phyloP scores from a whole-genome alignment of 768 basidiomycete genomes.

The Boletus subcaerulescens region DNA sequence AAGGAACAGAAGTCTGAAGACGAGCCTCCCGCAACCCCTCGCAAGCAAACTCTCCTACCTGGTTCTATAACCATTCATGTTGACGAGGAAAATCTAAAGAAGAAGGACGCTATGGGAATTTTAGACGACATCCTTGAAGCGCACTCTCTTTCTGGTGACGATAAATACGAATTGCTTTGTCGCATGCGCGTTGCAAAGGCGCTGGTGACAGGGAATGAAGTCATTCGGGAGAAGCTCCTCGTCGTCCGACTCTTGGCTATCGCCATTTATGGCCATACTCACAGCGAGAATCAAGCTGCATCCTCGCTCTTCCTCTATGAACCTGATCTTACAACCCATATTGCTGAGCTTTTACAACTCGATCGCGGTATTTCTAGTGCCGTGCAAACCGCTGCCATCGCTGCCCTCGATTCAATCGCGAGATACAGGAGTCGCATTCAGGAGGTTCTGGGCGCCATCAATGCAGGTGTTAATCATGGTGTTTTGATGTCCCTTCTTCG shows the following conservation, averaged over 20 bases:
- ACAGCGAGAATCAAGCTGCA: slow-evolving; percentile 72
- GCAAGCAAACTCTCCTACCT: slow-evolving; percentile 40
- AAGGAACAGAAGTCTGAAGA: slow-evolving; percentile 47
- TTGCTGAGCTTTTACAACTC: slow-evolving; percentile 86
- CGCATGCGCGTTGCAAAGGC: slow-evolving; percentile 79
- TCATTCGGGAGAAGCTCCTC: slow-evolving; percentile 75
- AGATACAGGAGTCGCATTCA: slow-evolving; percentile 79
- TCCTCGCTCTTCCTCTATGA: slow-evolving; percentile 90
- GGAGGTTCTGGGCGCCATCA: slow-evolving; percentile 87
- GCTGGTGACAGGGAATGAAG: slow-evolving; percentile 54
- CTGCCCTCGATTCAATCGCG: slow-evolving; percentile 87
- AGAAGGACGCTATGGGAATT: slow-evolving; percentile 69
- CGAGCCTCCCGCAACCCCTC: slow-evolving; percentile 47
- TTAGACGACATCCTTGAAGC: slow-evolving; percentile 69
- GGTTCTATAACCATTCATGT: slow-evolving; percentile 63
- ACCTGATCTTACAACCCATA: slow-evolving; percentile 84
- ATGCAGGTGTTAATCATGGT: slow-evolving; percentile 95
- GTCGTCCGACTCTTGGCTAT: slow-evolving; percentile 81
- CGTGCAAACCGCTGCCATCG: slow-evolving; percentile 82
- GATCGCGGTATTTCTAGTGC: slow-evolving; percentile 66
- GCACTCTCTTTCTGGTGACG: slow-evolving; percentile 70
- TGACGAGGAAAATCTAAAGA: slow-evolving; percentile 55
- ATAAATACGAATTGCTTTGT: slow-evolving; percentile 86
- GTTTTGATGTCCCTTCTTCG: slow-evolving; percentile 87
- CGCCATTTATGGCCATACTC: slow-evolving; percentile 88